Evolutionary conservation across 176 grass and related monocot genomes (phyloP), one percentile per base, ranked within the genome.

Genomic region (Calamus simplicifolius): DNA sequence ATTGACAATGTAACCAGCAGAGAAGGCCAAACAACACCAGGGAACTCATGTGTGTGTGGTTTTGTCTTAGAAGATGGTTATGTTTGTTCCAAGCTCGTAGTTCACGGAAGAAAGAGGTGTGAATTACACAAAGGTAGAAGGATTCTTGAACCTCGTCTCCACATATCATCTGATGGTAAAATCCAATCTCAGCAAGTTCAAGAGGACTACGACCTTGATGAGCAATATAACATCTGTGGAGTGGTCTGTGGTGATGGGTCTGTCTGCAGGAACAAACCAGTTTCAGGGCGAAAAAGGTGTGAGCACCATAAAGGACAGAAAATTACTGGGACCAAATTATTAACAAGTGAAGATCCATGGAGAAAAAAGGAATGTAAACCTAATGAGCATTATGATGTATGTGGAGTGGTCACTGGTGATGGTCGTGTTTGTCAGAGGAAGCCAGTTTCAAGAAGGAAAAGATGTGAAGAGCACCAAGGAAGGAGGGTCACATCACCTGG

Each of bases 51-150:
- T 52, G 5, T 53, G 5, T 95, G 91, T 52, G 86, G 82, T 57
- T 66, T 82, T 52, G 57, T 69, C 17, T 73, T 86, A 25, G 79
- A 56, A 63, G 82, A 84, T 68, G 86, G 80, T 49, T 69, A 73
- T 66, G 69, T 72, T 53, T 95, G 91, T 79, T 19, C 80, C 52
- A 76, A 81, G 0, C 57, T 18, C 8, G 86, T 83, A 27, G 18
- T 84, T 23, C 54, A 68, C 74, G 91, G 83, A 67, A 95, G 77
- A 50, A 95, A 95, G 72, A 90, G 91, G 54, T 95, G 91, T 54
- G 84, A 79, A 51, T 61, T 89, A 31, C 91, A 95, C 68, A 96
- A 87, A 87, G 83, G 83, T 59, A 77, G 74, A 84, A 87, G 80
- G 65, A 52, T 69, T 60, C 15, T 63, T 14, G 27, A 69, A 51